Percentiles rank a stretch among this genome's conserved stretches.
Conservation (phyloP, 202 grass and related monocot species). For the Setaria viridis region DNA sequence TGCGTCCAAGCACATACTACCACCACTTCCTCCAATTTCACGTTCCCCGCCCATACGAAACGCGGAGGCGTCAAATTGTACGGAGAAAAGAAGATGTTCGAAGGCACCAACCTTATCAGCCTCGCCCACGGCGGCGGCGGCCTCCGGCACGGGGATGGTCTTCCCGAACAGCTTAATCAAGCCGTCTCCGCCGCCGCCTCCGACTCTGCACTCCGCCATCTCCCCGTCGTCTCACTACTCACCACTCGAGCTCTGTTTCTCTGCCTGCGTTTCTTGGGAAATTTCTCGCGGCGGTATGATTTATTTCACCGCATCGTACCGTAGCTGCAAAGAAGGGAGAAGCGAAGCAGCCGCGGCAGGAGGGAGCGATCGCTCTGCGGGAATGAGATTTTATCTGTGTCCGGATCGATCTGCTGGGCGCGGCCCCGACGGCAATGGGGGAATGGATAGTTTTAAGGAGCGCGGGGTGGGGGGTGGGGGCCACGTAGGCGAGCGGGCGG, state of each 20-base stretch:
- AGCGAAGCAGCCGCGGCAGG: not conserved
- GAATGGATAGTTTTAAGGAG: conserved; percentile 53
- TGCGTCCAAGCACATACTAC: not conserved
- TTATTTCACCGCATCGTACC: not conserved
- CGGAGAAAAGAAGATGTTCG: not conserved
- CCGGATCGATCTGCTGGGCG: conserved; percentile 1
- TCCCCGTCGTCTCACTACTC: not conserved
- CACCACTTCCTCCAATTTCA: not conserved
- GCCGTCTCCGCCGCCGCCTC: conserved; percentile 39
- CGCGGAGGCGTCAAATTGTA: not conserved
- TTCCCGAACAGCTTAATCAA: conserved; percentile 91
- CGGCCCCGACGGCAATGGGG: conserved; percentile 37
- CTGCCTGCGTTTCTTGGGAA: not conserved
- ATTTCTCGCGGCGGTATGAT: not conserved
- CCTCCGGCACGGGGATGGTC: conserved; percentile 71
- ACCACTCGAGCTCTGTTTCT: not conserved
- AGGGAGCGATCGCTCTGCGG: not conserved
- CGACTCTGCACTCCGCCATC: conserved; percentile 46
- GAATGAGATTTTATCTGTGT: conserved; percentile 1
- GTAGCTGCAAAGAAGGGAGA: not conserved
- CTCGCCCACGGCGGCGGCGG: conserved; percentile 16
- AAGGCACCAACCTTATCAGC: conserved; percentile 55
- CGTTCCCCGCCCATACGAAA: not conserved
- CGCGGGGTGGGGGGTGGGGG: conserved; percentile 31
- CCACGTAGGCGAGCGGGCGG: conserved; percentile 47